phyloP scores from a whole-genome alignment of 2,329 filamentous ascomycete genomes.

The Periconia digitata region DNA sequence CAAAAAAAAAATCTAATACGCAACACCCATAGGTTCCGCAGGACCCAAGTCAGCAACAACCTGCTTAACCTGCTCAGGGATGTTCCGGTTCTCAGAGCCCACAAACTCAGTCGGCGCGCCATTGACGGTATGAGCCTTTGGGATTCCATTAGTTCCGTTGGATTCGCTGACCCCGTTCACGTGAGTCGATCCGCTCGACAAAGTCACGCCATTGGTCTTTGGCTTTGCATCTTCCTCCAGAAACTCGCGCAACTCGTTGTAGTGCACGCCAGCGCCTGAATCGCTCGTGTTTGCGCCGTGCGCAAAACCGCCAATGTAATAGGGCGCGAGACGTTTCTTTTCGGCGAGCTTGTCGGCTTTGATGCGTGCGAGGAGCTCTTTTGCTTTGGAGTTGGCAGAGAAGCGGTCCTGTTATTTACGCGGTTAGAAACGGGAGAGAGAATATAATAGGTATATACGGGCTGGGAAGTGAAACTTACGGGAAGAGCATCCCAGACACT shows the following conservation, averaged over 20 bases:
- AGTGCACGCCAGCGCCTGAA: constrained; percentile 30
- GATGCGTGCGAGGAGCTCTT: constrained; percentile 33
- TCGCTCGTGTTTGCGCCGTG: constrained; percentile 34
- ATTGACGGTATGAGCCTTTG: not conserved
- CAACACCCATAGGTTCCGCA: not conserved
- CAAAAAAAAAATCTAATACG: too few species aligned
- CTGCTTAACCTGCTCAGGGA: not conserved
- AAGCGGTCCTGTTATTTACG: constrained; percentile 36
- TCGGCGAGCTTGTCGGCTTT: constrained; percentile 34
- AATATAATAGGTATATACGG: not conserved
- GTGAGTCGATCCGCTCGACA: not conserved
- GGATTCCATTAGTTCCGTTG: too few species aligned
- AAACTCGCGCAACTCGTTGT: constrained; percentile 27
- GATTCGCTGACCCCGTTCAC: too few species aligned
- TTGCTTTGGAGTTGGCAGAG: constrained; percentile 37
- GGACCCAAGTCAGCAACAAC: not conserved
- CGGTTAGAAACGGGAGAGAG: constrained; percentile 1
- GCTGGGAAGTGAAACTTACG: constrained; percentile 15
- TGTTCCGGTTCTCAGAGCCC: not conserved
- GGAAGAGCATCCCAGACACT: constrained; percentile 43
- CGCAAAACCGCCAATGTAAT: constrained; percentile 37
- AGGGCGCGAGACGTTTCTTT: constrained; percentile 37
- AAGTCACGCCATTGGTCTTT: constrained; percentile 10
- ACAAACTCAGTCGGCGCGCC: not conserved
- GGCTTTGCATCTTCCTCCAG: constrained; percentile 10